Conservation (phyloP, 129 eudicot species). For the carrot (Daucus carota) region DNA sequence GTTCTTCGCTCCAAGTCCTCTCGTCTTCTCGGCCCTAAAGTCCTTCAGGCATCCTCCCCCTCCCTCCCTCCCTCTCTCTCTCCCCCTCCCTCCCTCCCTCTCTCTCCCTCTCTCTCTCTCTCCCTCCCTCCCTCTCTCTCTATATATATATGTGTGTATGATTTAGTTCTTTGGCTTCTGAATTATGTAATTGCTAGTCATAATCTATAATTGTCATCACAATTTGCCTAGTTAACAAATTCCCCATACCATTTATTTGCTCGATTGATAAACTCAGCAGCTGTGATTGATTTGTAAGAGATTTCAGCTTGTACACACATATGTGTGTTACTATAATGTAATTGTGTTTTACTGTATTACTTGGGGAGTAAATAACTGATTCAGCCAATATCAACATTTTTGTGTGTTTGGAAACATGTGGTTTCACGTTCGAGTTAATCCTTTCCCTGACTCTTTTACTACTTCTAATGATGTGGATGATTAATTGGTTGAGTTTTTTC, state of each 20-base stretch:
- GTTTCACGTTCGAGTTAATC: background rate
- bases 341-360: background rate
- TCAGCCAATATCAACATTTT: background rate
- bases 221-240: background rate
- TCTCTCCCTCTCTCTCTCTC: background rate
- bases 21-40: slow-evolving; percentile 58
- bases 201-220: too few species aligned
- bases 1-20: slow-evolving; percentile 46
- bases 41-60: slow-evolving; percentile 50
- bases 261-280: background rate
- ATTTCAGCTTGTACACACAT: background rate
- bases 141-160: too few species aligned
- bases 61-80: background rate
- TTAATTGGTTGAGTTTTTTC: background rate
- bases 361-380: background rate
- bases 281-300: background rate
- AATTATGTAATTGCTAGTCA: too few species aligned
- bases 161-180: background rate
- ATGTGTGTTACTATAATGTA: background rate
- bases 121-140: too few species aligned
- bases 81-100: background rate
- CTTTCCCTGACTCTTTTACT: background rate
- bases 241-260: too few species aligned
- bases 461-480: background rate
- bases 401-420: background rate